Conservation (phyloP, 2,329 filamentous ascomycete genomes). For the Botryotinia calthae region DNA sequence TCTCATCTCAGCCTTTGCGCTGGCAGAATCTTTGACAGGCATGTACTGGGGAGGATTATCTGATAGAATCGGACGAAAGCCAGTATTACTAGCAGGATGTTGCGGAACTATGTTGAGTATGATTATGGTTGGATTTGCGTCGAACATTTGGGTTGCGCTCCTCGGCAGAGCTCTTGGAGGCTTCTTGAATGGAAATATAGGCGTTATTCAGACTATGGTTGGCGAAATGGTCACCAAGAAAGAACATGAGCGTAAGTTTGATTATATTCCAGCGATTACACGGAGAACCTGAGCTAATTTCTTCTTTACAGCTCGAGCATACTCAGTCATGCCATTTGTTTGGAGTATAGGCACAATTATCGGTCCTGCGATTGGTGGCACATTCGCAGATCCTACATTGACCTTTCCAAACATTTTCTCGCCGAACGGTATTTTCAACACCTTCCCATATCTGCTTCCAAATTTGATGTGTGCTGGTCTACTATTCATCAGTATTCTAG, state of each 20-base stretch:
- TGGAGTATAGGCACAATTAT: slow-evolving; percentile 90
- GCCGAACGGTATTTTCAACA: slow-evolving; percentile 65
- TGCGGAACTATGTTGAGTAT: slow-evolving; percentile 79
- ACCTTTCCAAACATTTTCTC: slow-evolving; percentile 73
- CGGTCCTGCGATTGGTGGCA: slow-evolving; percentile 82
- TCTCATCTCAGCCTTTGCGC: slow-evolving; percentile 81
- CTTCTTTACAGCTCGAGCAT: slow-evolving; percentile 58
- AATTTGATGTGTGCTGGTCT: slow-evolving; percentile 79
- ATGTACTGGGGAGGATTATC: slow-evolving; percentile 87
- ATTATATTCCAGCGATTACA: background rate
- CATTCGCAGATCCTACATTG: slow-evolving; percentile 74
- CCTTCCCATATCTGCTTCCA: slow-evolving; percentile 82
- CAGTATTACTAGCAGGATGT: slow-evolving; percentile 78
- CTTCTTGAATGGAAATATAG: slow-evolving; percentile 86
- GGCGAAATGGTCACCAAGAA: slow-evolving; percentile 74
- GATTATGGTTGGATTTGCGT: slow-evolving; percentile 76
- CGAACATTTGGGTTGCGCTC: slow-evolving; percentile 81
- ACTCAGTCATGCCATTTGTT: slow-evolving; percentile 90
- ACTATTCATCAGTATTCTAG: slow-evolving; percentile 73
- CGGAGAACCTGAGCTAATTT: slow-evolving; percentile 1
- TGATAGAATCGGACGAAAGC: slow-evolving; percentile 80
- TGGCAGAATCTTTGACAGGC: slow-evolving; percentile 78
- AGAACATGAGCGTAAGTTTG: slow-evolving; percentile 25
- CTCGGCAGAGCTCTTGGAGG: slow-evolving; percentile 74
- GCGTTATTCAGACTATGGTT: slow-evolving; percentile 83